phyloP scores from a whole-genome alignment of 2,329 filamentous ascomycete genomes.

The Bertia moriformis region DNA sequence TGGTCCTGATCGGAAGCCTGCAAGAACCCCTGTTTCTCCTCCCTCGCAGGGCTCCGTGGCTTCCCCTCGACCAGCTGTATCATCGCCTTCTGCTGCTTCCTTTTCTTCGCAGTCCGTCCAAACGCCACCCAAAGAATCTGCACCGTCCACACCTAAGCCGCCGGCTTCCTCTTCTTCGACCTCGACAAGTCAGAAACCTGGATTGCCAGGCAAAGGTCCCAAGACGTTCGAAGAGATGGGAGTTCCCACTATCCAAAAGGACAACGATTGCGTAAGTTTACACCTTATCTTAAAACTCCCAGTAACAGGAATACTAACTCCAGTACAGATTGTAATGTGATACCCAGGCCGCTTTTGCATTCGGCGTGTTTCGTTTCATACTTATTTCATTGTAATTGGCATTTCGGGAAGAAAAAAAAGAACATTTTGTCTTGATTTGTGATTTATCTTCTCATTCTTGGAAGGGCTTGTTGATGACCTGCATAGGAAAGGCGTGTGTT shows the following conservation, averaged over 20 bases:
- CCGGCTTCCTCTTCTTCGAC: too few species aligned
- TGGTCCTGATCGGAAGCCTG: neutral
- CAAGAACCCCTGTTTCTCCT: neutral
- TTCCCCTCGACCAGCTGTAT: neutral
- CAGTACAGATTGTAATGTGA: neutral
- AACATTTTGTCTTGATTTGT: too few species aligned
- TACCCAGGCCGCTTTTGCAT: neutral
- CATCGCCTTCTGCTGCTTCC: neutral
- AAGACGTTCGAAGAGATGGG: constrained; percentile 1
- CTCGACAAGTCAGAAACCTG: neutral
- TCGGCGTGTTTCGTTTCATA: too few species aligned
- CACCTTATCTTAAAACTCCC: neutral
- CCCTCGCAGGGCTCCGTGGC: neutral
- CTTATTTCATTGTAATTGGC: too few species aligned
- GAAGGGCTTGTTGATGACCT: too few species aligned
- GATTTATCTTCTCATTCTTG: too few species aligned
- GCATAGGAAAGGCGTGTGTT: too few species aligned
- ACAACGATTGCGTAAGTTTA: constrained; percentile 1
- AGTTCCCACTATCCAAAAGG: neutral
- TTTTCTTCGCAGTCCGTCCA: neutral
- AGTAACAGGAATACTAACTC: neutral
- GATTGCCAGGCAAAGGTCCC: neutral
- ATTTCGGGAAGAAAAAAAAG: too few species aligned
- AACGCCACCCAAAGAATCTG: neutral
- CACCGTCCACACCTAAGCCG: neutral